These are phyloP conservation scores for grape (Vitis vinifera) DNA, from an alignment of 164 flowering plant genomes.

Conservation along the genomic window DNA sequence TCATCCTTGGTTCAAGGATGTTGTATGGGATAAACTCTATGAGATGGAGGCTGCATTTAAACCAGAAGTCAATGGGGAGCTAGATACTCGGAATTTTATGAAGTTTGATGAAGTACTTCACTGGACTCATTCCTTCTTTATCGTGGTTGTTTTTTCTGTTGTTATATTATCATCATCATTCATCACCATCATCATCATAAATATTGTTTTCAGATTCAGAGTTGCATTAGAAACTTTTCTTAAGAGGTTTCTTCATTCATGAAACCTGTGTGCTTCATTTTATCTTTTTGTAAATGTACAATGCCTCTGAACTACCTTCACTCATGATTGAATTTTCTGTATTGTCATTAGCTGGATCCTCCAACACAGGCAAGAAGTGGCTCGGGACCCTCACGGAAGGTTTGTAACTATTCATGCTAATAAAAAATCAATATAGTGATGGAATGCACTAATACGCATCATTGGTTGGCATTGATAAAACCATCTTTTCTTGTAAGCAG, in stretches of 20 bases:
- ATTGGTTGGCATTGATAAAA: not conserved
- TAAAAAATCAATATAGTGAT: not conserved
- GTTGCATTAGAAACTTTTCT: not conserved
- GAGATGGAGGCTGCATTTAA: constrained; percentile 71
- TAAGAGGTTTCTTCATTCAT: not conserved
- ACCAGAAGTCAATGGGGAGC: constrained; percentile 58
- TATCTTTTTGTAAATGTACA: no score
- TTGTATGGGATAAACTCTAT: constrained; percentile 50
- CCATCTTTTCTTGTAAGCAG: no score
- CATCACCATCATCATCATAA: not conserved
- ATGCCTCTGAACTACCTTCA: no score
- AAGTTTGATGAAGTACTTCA: constrained; percentile 61
- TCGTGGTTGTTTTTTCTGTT: not conserved
- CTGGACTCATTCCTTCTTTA: not conserved
- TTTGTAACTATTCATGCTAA: constrained; percentile 19
- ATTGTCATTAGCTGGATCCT: constrained; percentile 45
- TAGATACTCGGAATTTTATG: constrained; percentile 64
- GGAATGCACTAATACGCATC: not conserved
- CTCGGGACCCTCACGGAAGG: constrained; percentile 71
- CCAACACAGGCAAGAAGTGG: constrained; percentile 53
- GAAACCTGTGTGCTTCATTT: not conserved
- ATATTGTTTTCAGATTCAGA: not conserved
- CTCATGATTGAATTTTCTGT: constrained; percentile 1
- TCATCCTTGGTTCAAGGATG: constrained; percentile 50
- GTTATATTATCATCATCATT: not conserved